Conservation (phyloP, 345 rosid genomes). For the Boechera retrofracta region DNA sequence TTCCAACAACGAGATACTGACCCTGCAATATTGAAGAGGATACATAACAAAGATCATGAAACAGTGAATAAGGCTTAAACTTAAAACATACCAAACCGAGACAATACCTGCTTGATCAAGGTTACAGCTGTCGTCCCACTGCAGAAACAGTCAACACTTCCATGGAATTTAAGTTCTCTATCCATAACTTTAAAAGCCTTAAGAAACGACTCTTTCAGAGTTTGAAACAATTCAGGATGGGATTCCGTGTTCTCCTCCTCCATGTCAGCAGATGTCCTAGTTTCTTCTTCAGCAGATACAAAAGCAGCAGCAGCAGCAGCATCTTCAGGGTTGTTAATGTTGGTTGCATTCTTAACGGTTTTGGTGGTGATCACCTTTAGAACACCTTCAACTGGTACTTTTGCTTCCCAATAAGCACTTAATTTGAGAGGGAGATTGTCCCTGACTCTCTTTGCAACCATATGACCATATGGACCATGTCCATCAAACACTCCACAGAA, state of each 20-base stretch:
- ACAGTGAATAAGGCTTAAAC: constrained; percentile 4
- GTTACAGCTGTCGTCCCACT: constrained; percentile 99
- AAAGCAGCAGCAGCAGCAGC: constrained; percentile 44
- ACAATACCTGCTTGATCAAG: constrained; percentile 81
- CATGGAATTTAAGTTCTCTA: constrained; percentile 79
- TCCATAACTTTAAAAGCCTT: constrained; percentile 96
- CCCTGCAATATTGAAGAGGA: constrained; percentile 56
- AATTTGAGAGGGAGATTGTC: constrained; percentile 88
- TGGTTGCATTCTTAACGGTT: constrained; percentile 54
- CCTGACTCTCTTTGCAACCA: constrained; percentile 96
- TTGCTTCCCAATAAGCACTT: constrained; percentile 82
- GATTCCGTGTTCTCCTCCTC: constrained; percentile 53
- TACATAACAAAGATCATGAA: constrained; percentile 15
- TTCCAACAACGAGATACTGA: constrained; percentile 74
- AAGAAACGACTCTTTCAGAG: constrained; percentile 80
- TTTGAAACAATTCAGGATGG: constrained; percentile 56
- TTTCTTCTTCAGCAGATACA: constrained; percentile 70
- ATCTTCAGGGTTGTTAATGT: constrained; percentile 61
- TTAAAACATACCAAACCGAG: constrained; percentile 9
- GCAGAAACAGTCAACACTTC: constrained; percentile 83
- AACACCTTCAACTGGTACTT: constrained; percentile 59
- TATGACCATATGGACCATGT: constrained; percentile 95
- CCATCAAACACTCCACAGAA: constrained; percentile 99
- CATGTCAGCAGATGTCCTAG: constrained; percentile 57
- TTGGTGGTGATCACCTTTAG: constrained; percentile 51